A percentile compares a stretch with the other conserved stretches of the same genome.
phyloP scores from a whole-genome alignment of 1,139 yeast genomes.

The Scheffersomyces titani region DNA sequence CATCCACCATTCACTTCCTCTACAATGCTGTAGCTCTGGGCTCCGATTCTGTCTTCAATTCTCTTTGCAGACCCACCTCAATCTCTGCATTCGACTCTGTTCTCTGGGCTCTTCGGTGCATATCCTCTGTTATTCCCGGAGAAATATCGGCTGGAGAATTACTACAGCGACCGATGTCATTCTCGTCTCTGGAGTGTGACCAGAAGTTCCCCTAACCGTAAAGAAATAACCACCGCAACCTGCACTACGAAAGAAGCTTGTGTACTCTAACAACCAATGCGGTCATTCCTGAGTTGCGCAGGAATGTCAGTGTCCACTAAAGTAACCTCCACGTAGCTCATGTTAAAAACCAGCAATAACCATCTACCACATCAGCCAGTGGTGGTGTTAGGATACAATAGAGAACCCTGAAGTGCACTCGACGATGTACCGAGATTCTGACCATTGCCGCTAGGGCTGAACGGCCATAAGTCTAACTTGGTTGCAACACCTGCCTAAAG shows the following conservation, averaged over 20 bases:
- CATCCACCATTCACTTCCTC: background rate
- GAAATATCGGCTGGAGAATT: background rate
- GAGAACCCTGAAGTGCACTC: too few species aligned
- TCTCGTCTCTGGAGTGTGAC: background rate
- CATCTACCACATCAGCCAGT: background rate
- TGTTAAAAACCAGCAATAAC: background rate
- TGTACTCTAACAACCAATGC: background rate
- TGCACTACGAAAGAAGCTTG: background rate
- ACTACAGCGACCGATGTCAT: background rate
- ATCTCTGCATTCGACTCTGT: background rate
- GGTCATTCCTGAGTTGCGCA: background rate
- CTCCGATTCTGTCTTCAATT: background rate
- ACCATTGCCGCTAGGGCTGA: background rate
- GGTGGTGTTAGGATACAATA: too few species aligned
- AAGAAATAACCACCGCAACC: background rate
- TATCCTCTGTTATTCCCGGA: background rate
- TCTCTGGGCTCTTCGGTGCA: background rate
- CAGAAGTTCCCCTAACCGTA: background rate
- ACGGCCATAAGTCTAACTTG: background rate
- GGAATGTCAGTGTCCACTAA: background rate
- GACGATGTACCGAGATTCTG: background rate
- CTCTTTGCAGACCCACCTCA: background rate
- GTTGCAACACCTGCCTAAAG: background rate
- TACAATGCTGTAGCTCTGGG: background rate
- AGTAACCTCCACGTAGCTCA: background rate